Base-by-base conservation (phyloP, 1,139 yeast species). In the Kurtzmaniella natalensis region DNA sequence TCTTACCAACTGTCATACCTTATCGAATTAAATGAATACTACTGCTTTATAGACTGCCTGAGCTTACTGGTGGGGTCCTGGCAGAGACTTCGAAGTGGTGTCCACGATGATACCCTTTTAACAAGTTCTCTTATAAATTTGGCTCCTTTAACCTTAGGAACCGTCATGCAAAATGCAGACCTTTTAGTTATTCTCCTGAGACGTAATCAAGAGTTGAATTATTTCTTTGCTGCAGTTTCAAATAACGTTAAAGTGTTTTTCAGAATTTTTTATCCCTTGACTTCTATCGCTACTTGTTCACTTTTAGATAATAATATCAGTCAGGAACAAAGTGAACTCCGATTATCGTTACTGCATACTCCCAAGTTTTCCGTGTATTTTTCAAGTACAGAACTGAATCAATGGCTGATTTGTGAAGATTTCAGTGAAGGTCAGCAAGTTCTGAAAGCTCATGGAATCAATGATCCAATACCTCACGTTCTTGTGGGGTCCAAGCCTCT, bases 361-460 rank as follows among this genome's bases (percentile, higher is more conserved):
- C 94, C 94, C 10, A 80, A 78, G 47, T 83, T 83, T 55, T 83
- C 88, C 1, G 92, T 83, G 1, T 81, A 78, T 48, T 82, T 82
- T 51, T 61, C 64, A 57, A 45, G 66, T 51, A 62, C 73, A 30
- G 64, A 66, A 41, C 58, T 72, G 25, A 81, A 82, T 51, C 87
- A 81, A 48, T 83, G 94, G 94, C 78, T 84, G 2, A 78, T 81
- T 18, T 82, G 92, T 55, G 92, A 82, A 40, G 94, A 83, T 56
- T 83, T 83, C 46, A 78, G 86, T 39, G 92, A 82, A 46, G 88
- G 85, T 17, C 87, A 81, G 48, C 89, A 83, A 51, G 92, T 83
- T 9, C 76, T 77, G 38, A 72, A 67, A 41, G 89, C 92, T 0
- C 76, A 64, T 11, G 84, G 70, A 21, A 72, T 71, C 3, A 77